phyloP scores from a whole-genome alignment of 75 land plant species.

The Pinus tabuliformis region DNA sequence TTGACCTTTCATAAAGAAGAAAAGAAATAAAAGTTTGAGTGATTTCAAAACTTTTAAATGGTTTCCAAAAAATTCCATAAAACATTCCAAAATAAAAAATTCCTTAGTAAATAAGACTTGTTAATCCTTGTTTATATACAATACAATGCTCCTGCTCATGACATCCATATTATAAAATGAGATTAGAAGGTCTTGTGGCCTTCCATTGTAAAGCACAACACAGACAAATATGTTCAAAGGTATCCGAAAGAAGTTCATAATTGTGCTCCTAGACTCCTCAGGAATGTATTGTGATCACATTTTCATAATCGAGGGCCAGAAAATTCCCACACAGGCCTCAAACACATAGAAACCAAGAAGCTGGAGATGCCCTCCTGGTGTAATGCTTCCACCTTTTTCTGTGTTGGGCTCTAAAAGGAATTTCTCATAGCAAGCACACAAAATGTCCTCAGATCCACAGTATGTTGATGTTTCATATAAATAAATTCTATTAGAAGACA shows the following conservation, averaged over 20 bases:
- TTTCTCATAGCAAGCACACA: conserved; percentile 21
- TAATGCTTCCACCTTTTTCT: conserved; percentile 60
- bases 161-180: neutral
- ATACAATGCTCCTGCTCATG: neutral
- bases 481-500: neutral
- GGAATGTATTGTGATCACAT: conserved; percentile 98
- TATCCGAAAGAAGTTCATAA: conserved; percentile 99
- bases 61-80: no score
- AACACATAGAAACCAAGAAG: conserved; percentile 91
- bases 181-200: conserved; percentile 8
- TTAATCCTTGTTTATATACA: neutral
- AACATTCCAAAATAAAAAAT: neutral
- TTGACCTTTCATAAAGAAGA: conserved; percentile 57
- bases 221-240: conserved; percentile 96
- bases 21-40: neutral
- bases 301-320: conserved; percentile 99
- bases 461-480: conserved; percentile 1
- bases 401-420: conserved; percentile 35
- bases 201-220: conserved; percentile 90
- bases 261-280: conserved; percentile 97
- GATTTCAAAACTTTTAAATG: neutral
- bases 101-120: neutral
- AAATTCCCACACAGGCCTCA: conserved; percentile 97
- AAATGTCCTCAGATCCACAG: neutral
- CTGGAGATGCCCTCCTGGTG: conserved; percentile 65